phyloP scores from a whole-genome alignment of 1,284 basidiomycete genomes.

The Cryptococcus sp. region DNA sequence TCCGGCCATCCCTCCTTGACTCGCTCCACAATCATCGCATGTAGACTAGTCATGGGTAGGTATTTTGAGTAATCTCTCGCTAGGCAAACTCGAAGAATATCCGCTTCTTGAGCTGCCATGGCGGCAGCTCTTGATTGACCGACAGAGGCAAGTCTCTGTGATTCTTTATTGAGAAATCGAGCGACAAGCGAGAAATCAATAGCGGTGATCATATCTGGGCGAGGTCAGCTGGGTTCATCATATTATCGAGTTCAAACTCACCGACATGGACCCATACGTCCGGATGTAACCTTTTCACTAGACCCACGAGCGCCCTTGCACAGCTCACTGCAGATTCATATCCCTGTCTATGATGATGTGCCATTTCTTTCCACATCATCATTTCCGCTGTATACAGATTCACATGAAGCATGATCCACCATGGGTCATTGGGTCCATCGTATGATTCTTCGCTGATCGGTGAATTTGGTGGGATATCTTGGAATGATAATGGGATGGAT shows the following conservation, averaged over 20 bases:
- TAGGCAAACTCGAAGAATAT: constrained; percentile 18
- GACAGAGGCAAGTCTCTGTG: constrained; percentile 9
- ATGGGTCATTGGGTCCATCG: constrained; percentile 26
- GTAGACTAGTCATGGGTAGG: constrained; percentile 27
- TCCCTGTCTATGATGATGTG: constrained; percentile 15
- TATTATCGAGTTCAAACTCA: constrained; percentile 9
- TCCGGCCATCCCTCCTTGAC: constrained; percentile 30
- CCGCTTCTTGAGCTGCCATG: constrained; percentile 24
- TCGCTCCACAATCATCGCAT: constrained; percentile 24
- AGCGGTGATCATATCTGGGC: constrained; percentile 26
- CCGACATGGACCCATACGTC: constrained; percentile 31
- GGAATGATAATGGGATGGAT: constrained; percentile 13
- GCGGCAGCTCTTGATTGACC: constrained; percentile 12
- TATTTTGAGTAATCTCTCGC: constrained; percentile 20
- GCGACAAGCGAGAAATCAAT: constrained; percentile 26
- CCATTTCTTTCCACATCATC: constrained; percentile 32
- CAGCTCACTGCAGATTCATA: constrained; percentile 26
- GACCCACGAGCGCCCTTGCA: constrained; percentile 25
- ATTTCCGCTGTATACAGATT: constrained; percentile 35
- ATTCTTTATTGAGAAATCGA: constrained; percentile 32
- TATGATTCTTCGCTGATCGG: constrained; percentile 2
- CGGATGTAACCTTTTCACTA: constrained; percentile 15
- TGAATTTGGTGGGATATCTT: not conserved
- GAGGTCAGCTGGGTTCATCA: not conserved
- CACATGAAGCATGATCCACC: constrained; percentile 32